Evolutionary conservation across 2,329 filamentous ascomycete genomes (phyloP).

Genomic region (Botryosphaeria dothidea): DNA sequence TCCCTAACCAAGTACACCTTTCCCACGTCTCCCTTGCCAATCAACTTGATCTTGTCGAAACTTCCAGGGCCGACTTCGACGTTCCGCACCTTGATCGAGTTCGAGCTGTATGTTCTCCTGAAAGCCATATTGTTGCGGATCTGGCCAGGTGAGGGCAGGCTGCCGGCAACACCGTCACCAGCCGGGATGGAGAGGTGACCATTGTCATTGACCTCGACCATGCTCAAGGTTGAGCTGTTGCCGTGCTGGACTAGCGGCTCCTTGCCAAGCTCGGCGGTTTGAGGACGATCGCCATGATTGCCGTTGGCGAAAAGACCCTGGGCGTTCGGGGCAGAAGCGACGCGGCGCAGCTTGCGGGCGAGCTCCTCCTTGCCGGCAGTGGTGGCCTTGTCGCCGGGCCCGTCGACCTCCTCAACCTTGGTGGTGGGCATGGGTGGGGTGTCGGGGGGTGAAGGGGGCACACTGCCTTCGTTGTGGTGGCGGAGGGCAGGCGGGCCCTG

Average conservation of each 20-base stretch:
- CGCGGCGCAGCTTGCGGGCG: conserved; percentile 86
- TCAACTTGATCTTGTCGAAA: conserved; percentile 99
- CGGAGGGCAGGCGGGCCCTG: conserved; percentile 91
- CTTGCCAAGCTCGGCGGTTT: conserved; percentile 83
- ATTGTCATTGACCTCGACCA: conserved; percentile 48
- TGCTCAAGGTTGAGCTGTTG: conserved; percentile 53
- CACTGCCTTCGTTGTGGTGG: conserved; percentile 92
- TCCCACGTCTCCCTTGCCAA: conserved; percentile 97
- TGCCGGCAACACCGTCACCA: conserved; percentile 39
- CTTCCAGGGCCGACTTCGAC: conserved; percentile 94
- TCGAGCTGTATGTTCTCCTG: conserved; percentile 94
- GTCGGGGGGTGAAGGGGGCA: conserved; percentile 89
- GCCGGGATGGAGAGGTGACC: conserved; percentile 38
- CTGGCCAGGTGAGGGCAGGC: conserved; percentile 67
- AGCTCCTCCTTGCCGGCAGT: conserved; percentile 89
- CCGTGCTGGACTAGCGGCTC: conserved; percentile 68
- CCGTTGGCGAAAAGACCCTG: conserved; percentile 78
- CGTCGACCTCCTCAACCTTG: conserved; percentile 69
- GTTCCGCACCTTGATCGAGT: conserved; percentile 97
- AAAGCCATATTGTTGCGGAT: conserved; percentile 72
- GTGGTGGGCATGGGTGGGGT: conserved; percentile 67
- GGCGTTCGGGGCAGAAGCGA: conserved; percentile 95
- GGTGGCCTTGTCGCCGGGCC: conserved; percentile 65
- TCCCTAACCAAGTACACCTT: conserved; percentile 97
- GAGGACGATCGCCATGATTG: conserved; percentile 58